These are phyloP conservation scores for Lepiota venenata DNA, from an alignment of 768 basidiomycete genomes.

Conservation along the genomic window DNA sequence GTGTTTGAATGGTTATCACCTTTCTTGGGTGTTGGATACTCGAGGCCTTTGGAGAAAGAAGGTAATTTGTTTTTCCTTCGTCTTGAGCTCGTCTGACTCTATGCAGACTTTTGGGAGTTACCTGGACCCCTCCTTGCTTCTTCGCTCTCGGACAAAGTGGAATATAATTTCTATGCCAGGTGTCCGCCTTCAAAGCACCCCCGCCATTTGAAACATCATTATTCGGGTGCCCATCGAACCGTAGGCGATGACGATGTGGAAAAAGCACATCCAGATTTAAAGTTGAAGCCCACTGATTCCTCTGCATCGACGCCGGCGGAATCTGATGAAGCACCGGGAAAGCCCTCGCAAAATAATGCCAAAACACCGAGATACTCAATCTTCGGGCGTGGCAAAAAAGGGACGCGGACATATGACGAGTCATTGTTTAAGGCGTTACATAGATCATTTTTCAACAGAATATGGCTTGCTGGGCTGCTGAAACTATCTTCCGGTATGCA, in stretches of 20 bases:
- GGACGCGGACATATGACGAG: conserved; percentile 35
- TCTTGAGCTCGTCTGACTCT: not conserved
- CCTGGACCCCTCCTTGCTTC: conserved; percentile 30
- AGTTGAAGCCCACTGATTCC: not conserved
- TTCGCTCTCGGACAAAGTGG: conserved; percentile 33
- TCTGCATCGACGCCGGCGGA: conserved; percentile 8
- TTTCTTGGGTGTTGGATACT: conserved; percentile 45
- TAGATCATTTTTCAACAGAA: conserved; percentile 41
- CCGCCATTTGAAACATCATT: conserved; percentile 4
- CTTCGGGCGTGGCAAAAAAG: conserved; percentile 1
- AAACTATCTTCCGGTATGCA: conserved; percentile 39
- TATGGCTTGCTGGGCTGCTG: conserved; percentile 46
- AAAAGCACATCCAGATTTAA: conserved; percentile 2
- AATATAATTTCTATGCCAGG: conserved; percentile 39
- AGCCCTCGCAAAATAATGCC: not conserved
- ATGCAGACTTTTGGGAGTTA: conserved; percentile 44
- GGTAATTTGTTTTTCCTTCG: conserved; percentile 25
- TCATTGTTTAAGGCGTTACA: conserved; percentile 49
- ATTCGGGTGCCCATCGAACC: not conserved
- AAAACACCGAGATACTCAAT: not conserved
- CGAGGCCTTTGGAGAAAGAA: conserved; percentile 46
- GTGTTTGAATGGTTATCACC: conserved; percentile 46
- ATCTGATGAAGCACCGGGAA: not conserved
- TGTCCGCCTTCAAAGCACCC: conserved; percentile 40
- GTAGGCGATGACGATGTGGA: conserved; percentile 5